A percentile compares a stretch with the other conserved stretches of the same genome.
Conservation (phyloP, 495 filamentous ascomycete species). For the Penicillium angulare region DNA sequence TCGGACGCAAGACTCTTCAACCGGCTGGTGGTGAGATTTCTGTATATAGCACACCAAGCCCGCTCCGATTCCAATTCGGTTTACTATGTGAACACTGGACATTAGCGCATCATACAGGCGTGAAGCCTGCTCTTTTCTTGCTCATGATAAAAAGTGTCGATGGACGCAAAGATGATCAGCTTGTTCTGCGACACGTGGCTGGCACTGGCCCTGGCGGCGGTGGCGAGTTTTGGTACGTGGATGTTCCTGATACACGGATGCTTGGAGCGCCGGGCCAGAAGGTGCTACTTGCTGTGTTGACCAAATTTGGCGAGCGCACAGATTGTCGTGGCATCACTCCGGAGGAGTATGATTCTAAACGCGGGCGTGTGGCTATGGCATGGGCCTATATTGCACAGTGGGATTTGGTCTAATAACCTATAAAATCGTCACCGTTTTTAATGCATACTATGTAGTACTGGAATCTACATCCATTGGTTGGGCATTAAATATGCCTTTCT, state of each 20-base stretch:
- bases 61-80: conserved; percentile 73
- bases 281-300: conserved; percentile 60
- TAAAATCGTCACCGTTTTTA: background rate
- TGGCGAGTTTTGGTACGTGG: conserved; percentile 74
- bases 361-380: conserved; percentile 58
- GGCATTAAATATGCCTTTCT: background rate
- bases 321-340: conserved; percentile 67
- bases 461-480: background rate
- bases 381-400: conserved; percentile 65
- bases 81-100: conserved; percentile 80
- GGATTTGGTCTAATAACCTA: conserved; percentile 59
- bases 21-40: conserved; percentile 59
- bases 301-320: conserved; percentile 54
- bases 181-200: conserved; percentile 51
- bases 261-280: conserved; percentile 70
- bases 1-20: conserved; percentile 60
- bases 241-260: conserved; percentile 58
- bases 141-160: conserved; percentile 64
- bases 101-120: conserved; percentile 58
- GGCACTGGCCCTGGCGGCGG: conserved; percentile 50
- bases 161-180: conserved; percentile 63
- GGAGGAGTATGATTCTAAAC: conserved; percentile 61
- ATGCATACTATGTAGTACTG: background rate
- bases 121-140: conserved; percentile 62
- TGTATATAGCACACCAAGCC: conserved; percentile 44